A percentile compares a stretch with the other conserved stretches of the same genome.
These are phyloP conservation scores for Euphrasia arctica DNA, from an alignment of 305 asterid species.

Conservation along the genomic window DNA sequence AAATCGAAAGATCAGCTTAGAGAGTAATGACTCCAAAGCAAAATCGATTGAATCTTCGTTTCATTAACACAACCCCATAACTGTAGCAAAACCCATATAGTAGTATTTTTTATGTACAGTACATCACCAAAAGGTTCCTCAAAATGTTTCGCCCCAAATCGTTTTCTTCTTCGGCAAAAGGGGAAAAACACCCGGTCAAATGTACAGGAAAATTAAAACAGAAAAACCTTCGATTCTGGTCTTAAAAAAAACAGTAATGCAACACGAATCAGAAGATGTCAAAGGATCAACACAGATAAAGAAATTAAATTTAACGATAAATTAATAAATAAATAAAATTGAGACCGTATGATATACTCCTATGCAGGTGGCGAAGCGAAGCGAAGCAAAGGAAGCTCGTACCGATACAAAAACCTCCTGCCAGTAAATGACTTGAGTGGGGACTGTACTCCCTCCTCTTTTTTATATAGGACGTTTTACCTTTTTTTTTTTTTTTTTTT, in stretches of 20 bases:
- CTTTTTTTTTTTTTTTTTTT: no score
- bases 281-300: neutral
- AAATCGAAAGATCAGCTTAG: no score
- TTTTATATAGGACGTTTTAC: no score
- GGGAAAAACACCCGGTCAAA: neutral
- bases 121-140: neutral
- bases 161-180: neutral
- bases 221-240: neutral
- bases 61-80: neutral
- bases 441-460: no score
- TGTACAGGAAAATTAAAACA: neutral
- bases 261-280: neutral
- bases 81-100: neutral
- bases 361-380: no score
- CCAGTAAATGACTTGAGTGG: no score
- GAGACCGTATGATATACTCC: neutral
- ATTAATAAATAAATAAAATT: no score
- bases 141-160: neutral
- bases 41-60: neutral
- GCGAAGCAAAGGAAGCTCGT: no score
- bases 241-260: neutral
- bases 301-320: neutral
- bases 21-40: no score
- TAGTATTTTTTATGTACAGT: no score
- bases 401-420: no score